A percentile compares a stretch with the other conserved stretches of the same genome.
These are phyloP conservation scores for Xylaria multiplex DNA, from an alignment of 2,329 filamentous ascomycete genomes.

Conservation along the genomic window DNA sequence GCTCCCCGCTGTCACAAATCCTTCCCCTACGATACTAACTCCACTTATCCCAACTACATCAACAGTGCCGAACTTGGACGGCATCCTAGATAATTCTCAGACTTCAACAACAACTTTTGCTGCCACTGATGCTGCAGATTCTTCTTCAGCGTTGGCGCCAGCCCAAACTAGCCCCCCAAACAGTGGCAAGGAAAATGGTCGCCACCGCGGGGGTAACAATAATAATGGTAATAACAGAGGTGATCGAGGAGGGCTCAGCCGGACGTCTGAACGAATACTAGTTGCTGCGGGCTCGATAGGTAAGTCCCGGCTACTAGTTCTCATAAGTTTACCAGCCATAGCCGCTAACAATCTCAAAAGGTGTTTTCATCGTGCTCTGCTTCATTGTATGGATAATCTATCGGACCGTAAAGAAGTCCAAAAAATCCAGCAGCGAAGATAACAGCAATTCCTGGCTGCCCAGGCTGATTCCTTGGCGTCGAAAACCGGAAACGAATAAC, in stretches of 20 bases:
- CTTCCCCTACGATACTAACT: neutral
- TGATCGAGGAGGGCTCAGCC: slow-evolving; percentile 7
- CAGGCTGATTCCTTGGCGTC: slow-evolving; percentile 39
- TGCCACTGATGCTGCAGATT: neutral
- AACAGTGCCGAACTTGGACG: neutral
- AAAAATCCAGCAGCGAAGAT: slow-evolving; percentile 43
- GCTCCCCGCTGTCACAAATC: slow-evolving; percentile 1
- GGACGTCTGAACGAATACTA: slow-evolving; percentile 44
- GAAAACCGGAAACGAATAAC: slow-evolving; percentile 33
- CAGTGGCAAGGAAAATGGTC: neutral
- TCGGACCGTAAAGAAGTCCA: slow-evolving; percentile 50
- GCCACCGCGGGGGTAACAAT: neutral
- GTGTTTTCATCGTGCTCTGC: slow-evolving; percentile 57
- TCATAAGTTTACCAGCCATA: neutral
- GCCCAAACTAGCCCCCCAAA: slow-evolving; percentile 1
- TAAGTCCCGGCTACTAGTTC: slow-evolving; percentile 28
- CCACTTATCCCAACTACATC: neutral
- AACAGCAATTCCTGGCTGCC: slow-evolving; percentile 32
- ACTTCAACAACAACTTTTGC: neutral
- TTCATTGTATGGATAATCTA: slow-evolving; percentile 59
- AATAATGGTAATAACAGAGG: slow-evolving; percentile 16
- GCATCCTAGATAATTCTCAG: neutral
- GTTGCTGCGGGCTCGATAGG: slow-evolving; percentile 52
- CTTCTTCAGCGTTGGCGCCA: slow-evolving; percentile 18
- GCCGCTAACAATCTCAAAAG: slow-evolving; percentile 44